Percentiles rank a stretch among this genome's conserved stretches.
Evolutionary conservation across 805 yeast species (phyloP).

Genomic region (Kurtzmaniella fragi): DNA sequence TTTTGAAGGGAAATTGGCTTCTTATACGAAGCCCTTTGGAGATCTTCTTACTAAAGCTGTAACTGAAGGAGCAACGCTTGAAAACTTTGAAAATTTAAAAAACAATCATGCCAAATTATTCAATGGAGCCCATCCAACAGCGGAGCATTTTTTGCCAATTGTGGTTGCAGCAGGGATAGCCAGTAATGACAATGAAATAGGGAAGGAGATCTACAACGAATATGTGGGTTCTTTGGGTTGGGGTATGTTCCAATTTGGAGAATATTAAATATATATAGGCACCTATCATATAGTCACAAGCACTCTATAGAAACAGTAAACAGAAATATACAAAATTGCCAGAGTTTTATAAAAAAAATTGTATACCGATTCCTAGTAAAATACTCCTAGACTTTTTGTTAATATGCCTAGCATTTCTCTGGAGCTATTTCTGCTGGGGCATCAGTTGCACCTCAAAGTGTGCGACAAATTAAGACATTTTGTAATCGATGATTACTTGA

Average conservation of each 20-base stretch:
- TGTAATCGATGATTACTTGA: no score
- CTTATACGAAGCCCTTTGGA: conserved; percentile 54
- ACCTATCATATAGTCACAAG: no score
- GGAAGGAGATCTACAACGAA: conserved; percentile 43
- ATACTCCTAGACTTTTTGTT: no score
- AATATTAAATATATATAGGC: conserved; percentile 9
- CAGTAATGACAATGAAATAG: conserved; percentile 29
- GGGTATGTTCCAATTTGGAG: conserved; percentile 57
- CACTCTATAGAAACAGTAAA: no score
- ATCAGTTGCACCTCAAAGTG: no score
- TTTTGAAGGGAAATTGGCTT: conserved; percentile 17
- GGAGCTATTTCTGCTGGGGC: no score
- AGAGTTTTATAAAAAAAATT: no score
- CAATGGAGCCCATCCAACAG: conserved; percentile 63
- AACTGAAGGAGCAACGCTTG: conserved; percentile 8
- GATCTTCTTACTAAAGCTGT: conserved; percentile 38
- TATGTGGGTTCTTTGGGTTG: conserved; percentile 53
- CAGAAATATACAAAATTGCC: no score
- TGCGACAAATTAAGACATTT: no score
- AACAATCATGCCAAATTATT: conserved; percentile 28
- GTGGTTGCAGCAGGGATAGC: conserved; percentile 59
- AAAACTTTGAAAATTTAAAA: background rate
- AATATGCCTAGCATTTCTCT: no score
- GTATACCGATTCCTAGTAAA: no score
- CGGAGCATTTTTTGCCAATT: conserved; percentile 69